These are phyloP conservation scores for Capsicum pubescens DNA, from an alignment of 257 asterid genomes.

Conservation along the genomic window DNA sequence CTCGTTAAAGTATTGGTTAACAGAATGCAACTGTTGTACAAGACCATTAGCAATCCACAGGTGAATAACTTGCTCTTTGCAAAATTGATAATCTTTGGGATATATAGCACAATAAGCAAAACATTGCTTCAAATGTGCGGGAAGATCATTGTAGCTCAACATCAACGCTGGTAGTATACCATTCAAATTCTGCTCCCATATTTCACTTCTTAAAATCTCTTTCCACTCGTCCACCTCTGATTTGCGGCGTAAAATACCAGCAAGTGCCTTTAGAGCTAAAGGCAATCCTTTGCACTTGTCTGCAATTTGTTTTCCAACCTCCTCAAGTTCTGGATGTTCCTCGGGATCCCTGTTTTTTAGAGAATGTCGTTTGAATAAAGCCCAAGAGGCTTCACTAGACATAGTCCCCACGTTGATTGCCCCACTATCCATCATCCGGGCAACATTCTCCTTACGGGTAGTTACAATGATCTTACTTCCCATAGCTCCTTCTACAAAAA, in stretches of 20 bases:
- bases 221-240: not conserved
- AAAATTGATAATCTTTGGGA: slow-evolving; percentile 24
- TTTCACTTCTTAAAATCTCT: not conserved
- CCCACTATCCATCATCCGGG: slow-evolving; percentile 41
- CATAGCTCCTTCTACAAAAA: slow-evolving; percentile 43
- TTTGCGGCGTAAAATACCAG: not conserved
- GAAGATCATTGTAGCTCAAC: slow-evolving; percentile 31
- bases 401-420: not conserved
- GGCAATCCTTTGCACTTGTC: slow-evolving; percentile 20
- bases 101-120: slow-evolving; percentile 28
- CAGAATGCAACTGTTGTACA: not conserved
- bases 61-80: not conserved
- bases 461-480: slow-evolving; percentile 68
- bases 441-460: slow-evolving; percentile 53
- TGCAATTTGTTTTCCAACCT: not conserved
- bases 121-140: slow-evolving; percentile 1
- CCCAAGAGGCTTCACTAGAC: not conserved
- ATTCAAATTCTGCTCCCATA: slow-evolving; percentile 21
- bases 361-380: slow-evolving; percentile 26
- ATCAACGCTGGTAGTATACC: slow-evolving; percentile 1
- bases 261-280: not conserved
- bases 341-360: not conserved
- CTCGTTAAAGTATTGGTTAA: not conserved
- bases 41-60: slow-evolving; percentile 35
- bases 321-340: not conserved